phyloP scores from a whole-genome alignment of 148 eudicot species.

The Beta vulgaris region DNA sequence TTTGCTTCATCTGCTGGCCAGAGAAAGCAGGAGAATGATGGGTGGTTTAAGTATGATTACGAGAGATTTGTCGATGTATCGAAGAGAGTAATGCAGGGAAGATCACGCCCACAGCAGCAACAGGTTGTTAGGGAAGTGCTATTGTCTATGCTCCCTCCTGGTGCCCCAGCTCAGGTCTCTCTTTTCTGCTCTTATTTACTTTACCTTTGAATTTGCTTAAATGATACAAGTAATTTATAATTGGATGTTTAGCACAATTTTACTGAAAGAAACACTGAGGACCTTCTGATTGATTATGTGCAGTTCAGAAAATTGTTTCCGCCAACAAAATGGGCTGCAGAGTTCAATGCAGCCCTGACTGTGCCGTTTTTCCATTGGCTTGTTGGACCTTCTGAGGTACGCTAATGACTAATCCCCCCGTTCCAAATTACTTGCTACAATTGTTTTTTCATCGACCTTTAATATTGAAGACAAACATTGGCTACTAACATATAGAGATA shows the following conservation, averaged over 20 bases:
- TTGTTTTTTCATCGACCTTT: too few species aligned
- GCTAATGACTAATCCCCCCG: neutral
- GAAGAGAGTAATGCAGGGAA: conserved; percentile 71
- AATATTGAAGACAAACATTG: too few species aligned
- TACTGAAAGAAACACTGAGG: neutral
- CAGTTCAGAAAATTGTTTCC: conserved; percentile 90
- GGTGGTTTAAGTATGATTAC: conserved; percentile 62
- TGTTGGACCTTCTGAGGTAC: conserved; percentile 91
- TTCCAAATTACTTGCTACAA: too few species aligned
- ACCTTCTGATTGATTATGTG: neutral
- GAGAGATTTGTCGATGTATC: conserved; percentile 86
- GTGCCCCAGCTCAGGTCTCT: conserved; percentile 81
- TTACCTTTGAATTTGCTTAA: neutral
- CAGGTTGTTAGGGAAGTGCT: conserved; percentile 83
- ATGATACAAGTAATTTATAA: neutral
- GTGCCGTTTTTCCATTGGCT: conserved; percentile 95
- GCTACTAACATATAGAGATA: too few species aligned
- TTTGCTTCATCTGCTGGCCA: conserved; percentile 29
- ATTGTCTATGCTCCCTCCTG: conserved; percentile 91
- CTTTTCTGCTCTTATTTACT: neutral
- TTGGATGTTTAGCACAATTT: neutral
- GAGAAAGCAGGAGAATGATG: conserved; percentile 33
- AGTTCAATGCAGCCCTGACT: conserved; percentile 79
- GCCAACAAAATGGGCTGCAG: conserved; percentile 93
- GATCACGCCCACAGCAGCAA: conserved; percentile 73